A percentile compares a stretch with the other conserved stretches of the same genome.
Evolutionary conservation across 1,139 yeast species (phyloP).

Genomic region (Debaryomyces subglobosus): DNA sequence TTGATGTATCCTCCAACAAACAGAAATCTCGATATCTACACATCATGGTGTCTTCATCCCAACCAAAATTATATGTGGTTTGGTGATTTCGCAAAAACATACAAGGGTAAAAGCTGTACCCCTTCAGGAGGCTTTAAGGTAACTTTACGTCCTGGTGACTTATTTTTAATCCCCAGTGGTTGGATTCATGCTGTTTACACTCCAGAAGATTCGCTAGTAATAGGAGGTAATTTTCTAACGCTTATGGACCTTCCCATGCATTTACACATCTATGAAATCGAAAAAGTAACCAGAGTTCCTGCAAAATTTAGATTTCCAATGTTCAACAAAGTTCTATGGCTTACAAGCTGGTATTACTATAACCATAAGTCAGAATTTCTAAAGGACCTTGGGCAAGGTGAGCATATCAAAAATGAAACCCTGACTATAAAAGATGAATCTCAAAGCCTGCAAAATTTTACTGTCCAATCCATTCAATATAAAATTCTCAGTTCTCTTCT

Average conservation of each 20-base stretch:
- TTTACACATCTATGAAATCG: slow-evolving; percentile 61
- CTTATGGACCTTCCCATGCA: slow-evolving; percentile 64
- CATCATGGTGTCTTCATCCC: slow-evolving; percentile 71
- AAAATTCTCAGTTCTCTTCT: slow-evolving; percentile 15
- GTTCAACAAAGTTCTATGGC: slow-evolving; percentile 73
- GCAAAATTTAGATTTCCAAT: slow-evolving; percentile 76
- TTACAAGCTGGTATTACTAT: slow-evolving; percentile 51
- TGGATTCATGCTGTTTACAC: slow-evolving; percentile 94
- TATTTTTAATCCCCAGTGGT: slow-evolving; percentile 84
- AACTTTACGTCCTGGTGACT: slow-evolving; percentile 68
- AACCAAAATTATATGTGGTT: slow-evolving; percentile 70
- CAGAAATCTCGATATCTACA: slow-evolving; percentile 60
- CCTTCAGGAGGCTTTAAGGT: slow-evolving; percentile 62
- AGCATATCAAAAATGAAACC: neutral
- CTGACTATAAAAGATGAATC: too few species aligned
- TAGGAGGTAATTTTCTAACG: slow-evolving; percentile 87
- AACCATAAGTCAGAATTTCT: slow-evolving; percentile 28
- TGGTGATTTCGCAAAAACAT: slow-evolving; percentile 48
- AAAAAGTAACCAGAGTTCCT: slow-evolving; percentile 71
- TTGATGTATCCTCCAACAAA: slow-evolving; percentile 78
- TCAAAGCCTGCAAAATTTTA: too few species aligned
- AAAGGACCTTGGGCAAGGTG: slow-evolving; percentile 20
- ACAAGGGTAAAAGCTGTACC: slow-evolving; percentile 24
- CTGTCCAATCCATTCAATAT: neutral
- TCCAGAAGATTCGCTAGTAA: slow-evolving; percentile 75